Conservation (phyloP, 257 asterid genomes). For the Plectranthus barbatus region DNA sequence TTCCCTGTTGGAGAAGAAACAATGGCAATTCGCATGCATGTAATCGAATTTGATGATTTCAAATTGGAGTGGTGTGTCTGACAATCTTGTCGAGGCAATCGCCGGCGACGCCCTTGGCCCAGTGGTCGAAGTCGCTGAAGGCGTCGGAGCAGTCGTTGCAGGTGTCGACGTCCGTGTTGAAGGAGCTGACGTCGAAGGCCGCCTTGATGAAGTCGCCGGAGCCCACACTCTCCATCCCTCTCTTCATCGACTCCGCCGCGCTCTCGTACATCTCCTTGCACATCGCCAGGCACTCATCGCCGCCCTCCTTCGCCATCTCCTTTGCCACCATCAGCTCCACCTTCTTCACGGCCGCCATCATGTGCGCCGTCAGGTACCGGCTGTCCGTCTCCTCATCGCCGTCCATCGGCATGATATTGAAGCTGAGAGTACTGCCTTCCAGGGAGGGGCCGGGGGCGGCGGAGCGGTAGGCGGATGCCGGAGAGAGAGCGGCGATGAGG, state of each 20-base stretch:
- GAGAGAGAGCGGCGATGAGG: not conserved
- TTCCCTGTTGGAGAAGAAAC: slow-evolving; percentile 3
- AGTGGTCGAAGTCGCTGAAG: slow-evolving; percentile 19
- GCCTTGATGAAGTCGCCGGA: slow-evolving; percentile 27
- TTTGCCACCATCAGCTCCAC: slow-evolving; percentile 12
- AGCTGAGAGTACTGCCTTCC: not conserved
- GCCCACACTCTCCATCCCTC: slow-evolving; percentile 18
- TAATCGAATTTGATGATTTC: slow-evolving; percentile 6
- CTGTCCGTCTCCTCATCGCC: slow-evolving; percentile 5
- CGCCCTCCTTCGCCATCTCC: not conserved
- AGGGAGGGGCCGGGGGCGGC: not conserved
- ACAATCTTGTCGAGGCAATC: slow-evolving; percentile 23
- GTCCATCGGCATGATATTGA: not conserved
- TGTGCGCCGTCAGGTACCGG: slow-evolving; percentile 7
- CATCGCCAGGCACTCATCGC: slow-evolving; percentile 15
- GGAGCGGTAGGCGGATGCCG: not conserved
- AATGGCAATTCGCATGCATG: not conserved
- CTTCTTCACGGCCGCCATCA: slow-evolving; percentile 18
- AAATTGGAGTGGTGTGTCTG: not conserved
- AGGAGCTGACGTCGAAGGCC: slow-evolving; percentile 27
- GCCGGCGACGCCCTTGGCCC: slow-evolving; percentile 24
- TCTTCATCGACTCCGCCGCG: slow-evolving; percentile 27
- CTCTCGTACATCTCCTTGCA: slow-evolving; percentile 24
- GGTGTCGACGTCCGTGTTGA: slow-evolving; percentile 22
- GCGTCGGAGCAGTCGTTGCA: slow-evolving; percentile 26